Evolutionary conservation across 495 filamentous ascomycete genomes (phyloP), one percentile per base, ranked within the genome.

Genomic region (Immersiella caudata): DNA sequence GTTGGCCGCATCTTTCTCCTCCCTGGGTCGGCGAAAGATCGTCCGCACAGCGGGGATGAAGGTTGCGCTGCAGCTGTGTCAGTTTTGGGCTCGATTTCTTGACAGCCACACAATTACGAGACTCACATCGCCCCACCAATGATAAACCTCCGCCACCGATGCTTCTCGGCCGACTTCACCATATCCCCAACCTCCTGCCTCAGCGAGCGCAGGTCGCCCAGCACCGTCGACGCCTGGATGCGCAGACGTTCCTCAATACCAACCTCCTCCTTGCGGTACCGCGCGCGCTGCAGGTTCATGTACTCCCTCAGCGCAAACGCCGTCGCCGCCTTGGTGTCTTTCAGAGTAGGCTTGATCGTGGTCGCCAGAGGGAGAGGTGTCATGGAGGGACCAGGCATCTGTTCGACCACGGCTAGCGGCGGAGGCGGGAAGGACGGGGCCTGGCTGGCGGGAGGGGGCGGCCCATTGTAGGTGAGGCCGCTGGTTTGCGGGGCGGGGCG

Each of bases 41-140:
- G 65, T 67, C 54, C 78, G 79, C 6, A 84, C 75, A 6, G 74
- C 65, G 4, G 82, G 82, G 67, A 84, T 77, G 68, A 83, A 74
- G 29, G 79, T 70, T 1, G 78, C 81, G 20, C 80, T 82, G 58
- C 7, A 61, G 60, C 24, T 36, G 36, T 6, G 55, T 67, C 25
- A 67, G 67, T 24, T n/a, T n/a, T n/a, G n/a, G n/a, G n/a, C n/a
- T n/a, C n/a, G n/a, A n/a, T n/a, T n/a, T n/a, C n/a, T n/a, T n/a
- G n/a, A n/a, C n/a, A n/a, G n/a, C n/a, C n/a, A n/a, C n/a, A n/a
- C n/a, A n/a, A n/a, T n/a, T n/a, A n/a, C n/a, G 29, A 29, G 33
- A 54, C 79, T 74, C 63, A 84, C 82, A 81, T 62, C 12, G 77
- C 62, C 0, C 78, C 79, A 18, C 82, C 80, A 9, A 83, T 46